These are phyloP conservation scores for Arabidopsis thaliana DNA, from an alignment of 345 rosid genomes.

Conservation along the genomic window DNA sequence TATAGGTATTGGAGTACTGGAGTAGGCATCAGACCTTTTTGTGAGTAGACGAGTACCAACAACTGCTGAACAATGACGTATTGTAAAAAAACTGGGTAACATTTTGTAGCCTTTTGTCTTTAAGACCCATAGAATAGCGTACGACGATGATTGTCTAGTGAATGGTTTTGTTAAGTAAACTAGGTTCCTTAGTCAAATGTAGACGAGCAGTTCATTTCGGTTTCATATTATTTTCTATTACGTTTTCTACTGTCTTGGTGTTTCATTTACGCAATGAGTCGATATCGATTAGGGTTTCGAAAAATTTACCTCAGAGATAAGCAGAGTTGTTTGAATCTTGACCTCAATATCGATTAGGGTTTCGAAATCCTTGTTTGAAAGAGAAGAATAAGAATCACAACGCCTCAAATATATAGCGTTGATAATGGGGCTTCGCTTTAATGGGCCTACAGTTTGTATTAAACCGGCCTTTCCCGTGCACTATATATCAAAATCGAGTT, in stretches of 20 bases:
- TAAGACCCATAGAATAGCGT: not conserved
- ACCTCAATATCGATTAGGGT: no score
- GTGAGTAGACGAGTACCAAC: slow-evolving; percentile 14
- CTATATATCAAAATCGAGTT: not conserved
- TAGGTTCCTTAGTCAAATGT: slow-evolving; percentile 1
- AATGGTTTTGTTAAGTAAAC: not conserved
- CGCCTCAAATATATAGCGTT: no score
- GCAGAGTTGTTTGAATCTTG: no score
- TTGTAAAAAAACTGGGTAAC: slow-evolving; percentile 10
- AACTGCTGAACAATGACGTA: not conserved
- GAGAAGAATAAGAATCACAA: no score
- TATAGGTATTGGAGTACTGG: slow-evolving; percentile 24
- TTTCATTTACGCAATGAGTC: no score
- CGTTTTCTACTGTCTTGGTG: no score
- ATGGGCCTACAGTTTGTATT: no score
- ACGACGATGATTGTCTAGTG: slow-evolving; percentile 3
- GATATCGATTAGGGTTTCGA: no score
- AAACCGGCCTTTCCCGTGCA: no score
- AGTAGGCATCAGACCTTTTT: slow-evolving; percentile 15
- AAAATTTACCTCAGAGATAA: no score
- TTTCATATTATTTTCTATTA: not conserved
- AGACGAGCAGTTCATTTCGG: not conserved
- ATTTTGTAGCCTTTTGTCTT: slow-evolving; percentile 11
- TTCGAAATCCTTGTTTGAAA: no score
- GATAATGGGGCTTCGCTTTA: no score